phyloP scores from a whole-genome alignment of 2,329 filamentous ascomycete species.

The Pestalotiopsis fici region DNA sequence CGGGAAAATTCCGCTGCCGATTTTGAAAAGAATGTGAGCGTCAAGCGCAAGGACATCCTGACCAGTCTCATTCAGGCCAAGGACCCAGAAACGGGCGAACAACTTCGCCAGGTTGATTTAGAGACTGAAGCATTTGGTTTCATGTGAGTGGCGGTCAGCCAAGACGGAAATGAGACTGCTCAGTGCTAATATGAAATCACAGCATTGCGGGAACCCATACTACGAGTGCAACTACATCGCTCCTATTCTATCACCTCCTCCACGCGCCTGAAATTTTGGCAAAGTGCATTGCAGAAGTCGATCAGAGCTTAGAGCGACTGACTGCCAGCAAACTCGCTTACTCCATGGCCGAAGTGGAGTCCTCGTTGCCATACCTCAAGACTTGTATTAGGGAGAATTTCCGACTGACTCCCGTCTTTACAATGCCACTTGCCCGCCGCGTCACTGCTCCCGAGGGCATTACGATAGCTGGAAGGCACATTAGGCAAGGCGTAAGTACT shows the following conservation, averaged over 20 bases:
- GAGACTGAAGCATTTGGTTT: conserved; percentile 4
- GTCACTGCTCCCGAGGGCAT: background rate
- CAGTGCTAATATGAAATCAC: background rate
- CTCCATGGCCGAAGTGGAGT: background rate
- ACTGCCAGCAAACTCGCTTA: background rate
- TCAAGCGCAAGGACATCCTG: background rate
- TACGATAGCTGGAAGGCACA: background rate
- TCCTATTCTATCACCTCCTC: conserved; percentile 1
- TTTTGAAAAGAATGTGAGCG: background rate
- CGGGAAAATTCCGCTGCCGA: background rate
- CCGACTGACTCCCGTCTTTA: background rate
- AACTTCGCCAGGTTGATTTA: background rate
- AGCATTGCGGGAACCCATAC: background rate
- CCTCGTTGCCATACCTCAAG: background rate
- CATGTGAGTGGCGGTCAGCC: background rate
- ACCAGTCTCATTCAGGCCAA: conserved; percentile 1
- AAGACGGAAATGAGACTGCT: background rate
- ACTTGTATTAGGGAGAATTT: background rate
- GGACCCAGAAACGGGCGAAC: background rate
- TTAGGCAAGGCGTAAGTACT: conserved; percentile 2
- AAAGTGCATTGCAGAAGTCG: background rate
- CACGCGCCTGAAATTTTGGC: background rate
- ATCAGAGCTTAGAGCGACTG: background rate
- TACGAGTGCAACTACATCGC: background rate
- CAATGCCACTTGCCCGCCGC: conserved; percentile 1